phyloP scores from a whole-genome alignment of 345 rosid genomes.

The Aquilaria yunnanensis region DNA sequence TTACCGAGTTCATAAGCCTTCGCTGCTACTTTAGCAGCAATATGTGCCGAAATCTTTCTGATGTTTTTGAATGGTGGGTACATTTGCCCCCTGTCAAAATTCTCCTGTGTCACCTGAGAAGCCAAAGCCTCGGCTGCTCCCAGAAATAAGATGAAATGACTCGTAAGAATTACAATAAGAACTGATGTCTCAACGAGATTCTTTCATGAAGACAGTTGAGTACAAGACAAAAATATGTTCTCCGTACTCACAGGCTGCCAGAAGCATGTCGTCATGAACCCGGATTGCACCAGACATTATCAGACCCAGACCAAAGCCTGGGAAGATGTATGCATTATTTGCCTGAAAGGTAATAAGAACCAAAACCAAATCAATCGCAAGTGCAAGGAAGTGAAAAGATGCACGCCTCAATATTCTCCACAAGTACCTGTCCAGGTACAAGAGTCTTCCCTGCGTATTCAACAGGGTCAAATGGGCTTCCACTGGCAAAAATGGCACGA shows the following conservation, averaged over 20 bases:
- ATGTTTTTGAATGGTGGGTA: conserved; percentile 82
- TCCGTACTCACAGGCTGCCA: conserved; percentile 65
- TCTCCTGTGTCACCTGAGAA: conserved; percentile 61
- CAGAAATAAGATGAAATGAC: conserved; percentile 2
- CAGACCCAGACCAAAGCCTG: conserved; percentile 91
- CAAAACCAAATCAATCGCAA: conserved; percentile 11
- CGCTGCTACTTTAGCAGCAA: conserved; percentile 85
- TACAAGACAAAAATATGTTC: background rate
- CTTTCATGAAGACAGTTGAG: background rate
- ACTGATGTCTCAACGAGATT: background rate
- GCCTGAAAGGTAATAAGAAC: conserved; percentile 39
- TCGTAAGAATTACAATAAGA: background rate
- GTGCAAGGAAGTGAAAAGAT: background rate
- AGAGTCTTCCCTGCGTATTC: conserved; percentile 55
- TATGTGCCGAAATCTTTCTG: conserved; percentile 89
- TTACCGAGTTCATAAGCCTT: conserved; percentile 94
- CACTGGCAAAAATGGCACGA: conserved; percentile 87
- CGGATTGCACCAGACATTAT: conserved; percentile 96
- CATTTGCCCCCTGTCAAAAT: conserved; percentile 75
- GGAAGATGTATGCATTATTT: conserved; percentile 95
- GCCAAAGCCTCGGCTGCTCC: conserved; percentile 88
- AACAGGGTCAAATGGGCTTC: conserved; percentile 86
- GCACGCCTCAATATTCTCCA: background rate
- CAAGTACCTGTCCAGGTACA: conserved; percentile 73
- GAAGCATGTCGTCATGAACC: conserved; percentile 92